Conservation (phyloP, 345 rosid genomes). For the Bruguiera parviflora region DNA sequence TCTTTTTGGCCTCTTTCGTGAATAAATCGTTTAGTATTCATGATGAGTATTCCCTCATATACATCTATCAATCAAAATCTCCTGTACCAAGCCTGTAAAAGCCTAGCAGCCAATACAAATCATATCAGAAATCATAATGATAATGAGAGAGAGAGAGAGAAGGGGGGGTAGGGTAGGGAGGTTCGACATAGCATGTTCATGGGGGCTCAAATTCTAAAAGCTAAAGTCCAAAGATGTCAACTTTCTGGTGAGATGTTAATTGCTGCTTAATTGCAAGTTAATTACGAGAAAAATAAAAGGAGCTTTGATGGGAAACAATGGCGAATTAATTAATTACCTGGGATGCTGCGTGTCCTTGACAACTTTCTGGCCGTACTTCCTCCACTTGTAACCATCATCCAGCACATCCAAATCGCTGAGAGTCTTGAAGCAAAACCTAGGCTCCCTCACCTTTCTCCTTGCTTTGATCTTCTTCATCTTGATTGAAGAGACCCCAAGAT, state of each 20-base stretch:
- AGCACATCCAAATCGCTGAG: constrained; percentile 91
- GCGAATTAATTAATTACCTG: constrained; percentile 42
- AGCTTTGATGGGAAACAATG: neutral
- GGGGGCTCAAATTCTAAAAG: constrained; percentile 2
- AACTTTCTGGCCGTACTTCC: constrained; percentile 99
- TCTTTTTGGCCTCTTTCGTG: constrained; percentile 35
- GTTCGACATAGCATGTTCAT: no score
- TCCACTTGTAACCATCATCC: constrained; percentile 98
- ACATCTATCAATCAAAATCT: constrained; percentile 21
- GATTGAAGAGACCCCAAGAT: constrained; percentile 52
- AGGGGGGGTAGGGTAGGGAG: neutral
- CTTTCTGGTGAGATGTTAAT: constrained; percentile 10
- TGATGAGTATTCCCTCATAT: constrained; percentile 18
- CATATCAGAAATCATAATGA: constrained; percentile 23
- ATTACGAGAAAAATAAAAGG: constrained; percentile 1
- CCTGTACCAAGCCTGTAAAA: constrained; percentile 30
- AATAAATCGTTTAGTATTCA: constrained; percentile 7
- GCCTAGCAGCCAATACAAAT: constrained; percentile 13
- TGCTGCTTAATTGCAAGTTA: neutral
- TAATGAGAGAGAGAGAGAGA: constrained; percentile 26
- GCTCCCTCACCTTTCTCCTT: constrained; percentile 92
- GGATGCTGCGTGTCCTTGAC: constrained; percentile 98
- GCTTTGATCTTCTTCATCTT: constrained; percentile 80
- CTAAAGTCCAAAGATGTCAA: constrained; percentile 14
- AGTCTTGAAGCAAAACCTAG: constrained; percentile 98